Evolutionary conservation across 208 protist genomes (phyloP), one percentile per base, ranked within the genome.

Genomic region (Wallacemonas collosoma): DNA sequence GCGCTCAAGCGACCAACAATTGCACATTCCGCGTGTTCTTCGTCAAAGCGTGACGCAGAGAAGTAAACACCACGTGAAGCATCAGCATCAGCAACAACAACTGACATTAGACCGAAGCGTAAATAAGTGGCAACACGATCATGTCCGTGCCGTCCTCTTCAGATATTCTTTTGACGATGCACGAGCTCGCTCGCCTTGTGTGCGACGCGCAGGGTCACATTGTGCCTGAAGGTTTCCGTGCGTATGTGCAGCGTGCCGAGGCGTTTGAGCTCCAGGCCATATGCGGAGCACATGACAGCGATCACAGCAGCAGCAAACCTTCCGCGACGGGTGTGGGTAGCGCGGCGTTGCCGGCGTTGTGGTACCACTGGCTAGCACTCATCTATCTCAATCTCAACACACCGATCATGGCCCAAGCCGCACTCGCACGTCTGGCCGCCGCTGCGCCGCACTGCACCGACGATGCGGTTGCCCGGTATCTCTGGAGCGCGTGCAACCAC

Each of bases 401-500:
- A 6, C 60, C 60, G 8, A 15, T 65, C 9, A 65, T 65, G 60
- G 60, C 60, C 15, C 60, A 65, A 41, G 38, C 41, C 3, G 43
- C 41, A 11, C 60, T 65, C 12, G 40, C 8, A n/a, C 60, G 60
- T 36, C 60, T 65, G n/a, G 60, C 60, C 4, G 15, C 5, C 8
- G 38, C 1, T 8, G 0, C 14, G 4, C 41, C 17, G 43, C 4
- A 5, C 60, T 0, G 4, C 60, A 38, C 38, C 12, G 14, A 48
- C 6, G 60, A 65, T 65, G 8, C 44, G 12, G 60, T 51, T 14
- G 60, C 60, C n/a, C 60, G 60, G 3, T 51, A 53, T 17, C 26
- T 65, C n/a, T 65, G 60, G 60, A 65, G 60, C 40, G 60, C 60
- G 4, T 15, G 41, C 41, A 65, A 65, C 50, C 60, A 65, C n/a